Conservation (phyloP, 1,284 basidiomycete genomes). For the Tilletia horrida region DNA sequence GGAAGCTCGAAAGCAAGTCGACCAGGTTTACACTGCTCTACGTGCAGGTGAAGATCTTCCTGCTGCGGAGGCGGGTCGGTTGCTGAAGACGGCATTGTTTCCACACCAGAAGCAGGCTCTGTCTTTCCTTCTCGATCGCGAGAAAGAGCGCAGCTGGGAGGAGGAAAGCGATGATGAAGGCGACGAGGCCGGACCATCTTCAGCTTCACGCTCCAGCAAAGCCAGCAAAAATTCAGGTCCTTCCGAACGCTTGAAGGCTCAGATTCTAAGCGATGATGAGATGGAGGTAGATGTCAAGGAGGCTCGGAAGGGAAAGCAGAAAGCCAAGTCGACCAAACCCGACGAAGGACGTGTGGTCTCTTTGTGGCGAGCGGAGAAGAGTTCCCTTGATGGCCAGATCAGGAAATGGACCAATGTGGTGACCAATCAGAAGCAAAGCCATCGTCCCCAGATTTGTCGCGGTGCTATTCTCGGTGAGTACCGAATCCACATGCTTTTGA, state of each 20-base stretch:
- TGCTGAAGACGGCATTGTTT: slow-evolving; percentile 84
- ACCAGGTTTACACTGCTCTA: slow-evolving; percentile 84
- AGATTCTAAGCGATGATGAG: slow-evolving; percentile 9
- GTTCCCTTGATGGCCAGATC: slow-evolving; percentile 57
- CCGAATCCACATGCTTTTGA: no score
- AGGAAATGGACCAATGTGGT: slow-evolving; percentile 64
- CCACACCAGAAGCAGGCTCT: slow-evolving; percentile 97
- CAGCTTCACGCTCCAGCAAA: background rate
- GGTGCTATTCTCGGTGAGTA: slow-evolving; percentile 70
- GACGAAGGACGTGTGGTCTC: slow-evolving; percentile 62
- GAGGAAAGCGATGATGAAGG: slow-evolving; percentile 19
- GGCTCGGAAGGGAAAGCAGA: slow-evolving; percentile 9
- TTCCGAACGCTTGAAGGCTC: background rate
- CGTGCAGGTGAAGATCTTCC: slow-evolving; percentile 78
- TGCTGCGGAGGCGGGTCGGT: slow-evolving; percentile 73
- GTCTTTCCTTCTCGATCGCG: slow-evolving; percentile 90
- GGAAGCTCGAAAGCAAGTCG: slow-evolving; percentile 86
- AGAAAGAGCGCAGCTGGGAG: slow-evolving; percentile 56
- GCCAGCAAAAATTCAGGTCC: no score
- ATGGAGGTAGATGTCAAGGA: background rate
- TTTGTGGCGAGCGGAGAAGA: slow-evolving; percentile 69
- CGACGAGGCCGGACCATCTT: background rate
- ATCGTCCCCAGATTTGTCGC: slow-evolving; percentile 68
- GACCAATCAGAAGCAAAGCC: slow-evolving; percentile 70
- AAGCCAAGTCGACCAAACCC: background rate